A percentile compares a stretch with the other conserved stretches of the same genome.
These are phyloP conservation scores for Ephemerocybe angulata DNA, from an alignment of 768 basidiomycete genomes.

Conservation along the genomic window DNA sequence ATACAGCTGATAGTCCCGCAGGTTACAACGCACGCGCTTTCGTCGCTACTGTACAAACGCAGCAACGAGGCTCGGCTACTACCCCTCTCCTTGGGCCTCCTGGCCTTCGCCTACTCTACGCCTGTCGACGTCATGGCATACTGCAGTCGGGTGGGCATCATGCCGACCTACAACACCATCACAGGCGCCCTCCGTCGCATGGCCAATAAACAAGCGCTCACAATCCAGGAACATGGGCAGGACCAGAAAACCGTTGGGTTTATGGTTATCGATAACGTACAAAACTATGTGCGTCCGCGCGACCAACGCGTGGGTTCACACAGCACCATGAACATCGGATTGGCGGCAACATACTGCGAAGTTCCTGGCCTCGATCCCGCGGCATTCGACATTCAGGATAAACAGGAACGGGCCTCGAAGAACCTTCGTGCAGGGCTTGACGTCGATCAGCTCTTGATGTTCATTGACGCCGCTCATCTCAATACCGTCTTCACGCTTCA, in stretches of 20 bases:
- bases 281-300: constrained; percentile 2
- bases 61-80: no score
- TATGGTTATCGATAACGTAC: neutral
- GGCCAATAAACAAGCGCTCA: no score
- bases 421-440: constrained; percentile 16
- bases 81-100: no score
- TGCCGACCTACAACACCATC: no score
- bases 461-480: constrained; percentile 23
- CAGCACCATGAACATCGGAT: constrained; percentile 16
- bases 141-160: no score
- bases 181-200: no score
- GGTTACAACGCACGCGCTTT: no score
- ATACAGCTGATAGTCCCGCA: no score
- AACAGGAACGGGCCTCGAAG: constrained; percentile 1
- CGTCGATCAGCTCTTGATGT: constrained; percentile 17
- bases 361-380: constrained; percentile 10
- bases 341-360: constrained; percentile 23
- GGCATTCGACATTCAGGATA: constrained; percentile 20
- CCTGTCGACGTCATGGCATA: no score
- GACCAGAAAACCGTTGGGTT: constrained; percentile 5
- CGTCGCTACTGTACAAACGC: no score
- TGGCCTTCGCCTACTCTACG: no score
- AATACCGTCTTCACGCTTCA: constrained; percentile 25
- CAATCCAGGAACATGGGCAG: no score
- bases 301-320: neutral